Base-by-base conservation (phyloP, 1,139 yeast species). In the Magnusiomyces suaveolens region DNA sequence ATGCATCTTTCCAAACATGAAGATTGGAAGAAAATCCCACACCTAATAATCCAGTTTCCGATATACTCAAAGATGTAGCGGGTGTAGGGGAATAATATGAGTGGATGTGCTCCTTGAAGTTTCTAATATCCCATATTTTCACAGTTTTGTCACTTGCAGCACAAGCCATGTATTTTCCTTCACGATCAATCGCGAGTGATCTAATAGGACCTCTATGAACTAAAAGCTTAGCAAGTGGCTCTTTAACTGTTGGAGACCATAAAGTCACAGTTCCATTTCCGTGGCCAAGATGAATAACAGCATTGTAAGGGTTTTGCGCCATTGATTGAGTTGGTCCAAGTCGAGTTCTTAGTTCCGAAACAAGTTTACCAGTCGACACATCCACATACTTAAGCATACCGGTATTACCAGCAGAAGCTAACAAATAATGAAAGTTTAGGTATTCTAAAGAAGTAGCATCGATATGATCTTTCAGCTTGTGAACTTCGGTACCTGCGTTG, bases 21-120 rank as follows among this genome's bases (percentile, higher is more conserved):
- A 90, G 86, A 70, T 89, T 96, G 0, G 97, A 88, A 14, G 97
- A 96, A 90, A 97, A 88, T 2, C 95, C 87, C 26, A 88, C 89
- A 1, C 94, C 82, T 46, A 94, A 71, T 41, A 94, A 74, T 0
- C 97, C 97, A 1, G 87, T 78, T 67, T 92, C 97, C 0, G 97
- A 88, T 47, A 90, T 83, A 62, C 83, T 82, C 46, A 89, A 71
- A 23, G 89, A 79, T 10, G 82, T 75, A 0, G 95, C 95, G 0
- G 96, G 97, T 0, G 96, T 85, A 23, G 96, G 97, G 3, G 94
- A 77, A 64, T 84, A 84, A 14, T 84, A 77, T 8, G 64, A 59
- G 52, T 75, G 75, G 32, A 77, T 65, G 21, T 88, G 95, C 43
- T 87, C 65, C 62, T 82, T 87, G 69, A 85, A 84, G 62, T 80